Percentiles rank a stretch among this genome's conserved stretches.
Conservation (phyloP, 257 asterid species). For the Phtheirospermum japonicum region DNA sequence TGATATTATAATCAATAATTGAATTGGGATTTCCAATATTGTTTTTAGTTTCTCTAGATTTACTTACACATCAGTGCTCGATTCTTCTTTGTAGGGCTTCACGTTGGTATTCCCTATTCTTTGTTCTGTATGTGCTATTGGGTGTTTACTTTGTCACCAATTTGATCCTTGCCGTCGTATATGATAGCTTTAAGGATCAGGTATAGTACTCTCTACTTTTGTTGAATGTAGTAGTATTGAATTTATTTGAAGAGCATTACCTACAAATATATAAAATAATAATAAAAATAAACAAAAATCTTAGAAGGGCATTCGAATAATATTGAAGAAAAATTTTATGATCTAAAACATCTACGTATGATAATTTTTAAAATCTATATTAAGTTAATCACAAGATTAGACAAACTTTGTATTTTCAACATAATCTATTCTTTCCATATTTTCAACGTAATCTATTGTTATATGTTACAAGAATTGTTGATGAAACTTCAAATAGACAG, state of each 20-base stretch:
- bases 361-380: neutral
- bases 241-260: conserved; percentile 19
- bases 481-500: neutral
- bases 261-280: too few species aligned
- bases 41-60: conserved; percentile 3
- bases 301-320: conserved; percentile 15
- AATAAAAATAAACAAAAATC: neutral
- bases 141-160: conserved; percentile 99
- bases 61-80: conserved; percentile 29
- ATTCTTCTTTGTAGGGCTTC: conserved; percentile 64
- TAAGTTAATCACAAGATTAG: neutral
- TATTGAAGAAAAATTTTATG: conserved; percentile 7
- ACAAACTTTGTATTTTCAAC: too few species aligned
- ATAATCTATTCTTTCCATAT: neutral
- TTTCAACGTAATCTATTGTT: neutral
- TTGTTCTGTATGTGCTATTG: conserved; percentile 81
- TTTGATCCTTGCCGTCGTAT: conserved; percentile 96
- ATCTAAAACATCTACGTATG: conserved; percentile 8
- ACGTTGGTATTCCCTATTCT: conserved; percentile 80
- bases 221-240: conserved; percentile 13
- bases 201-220: conserved; percentile 39
- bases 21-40: conserved; percentile 1
- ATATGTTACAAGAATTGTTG: neutral
- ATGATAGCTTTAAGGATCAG: conserved; percentile 95
- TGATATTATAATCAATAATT: conserved; percentile 9